phyloP scores from a whole-genome alignment of 768 basidiomycete species.

The Udeniomyces megalosporus region DNA sequence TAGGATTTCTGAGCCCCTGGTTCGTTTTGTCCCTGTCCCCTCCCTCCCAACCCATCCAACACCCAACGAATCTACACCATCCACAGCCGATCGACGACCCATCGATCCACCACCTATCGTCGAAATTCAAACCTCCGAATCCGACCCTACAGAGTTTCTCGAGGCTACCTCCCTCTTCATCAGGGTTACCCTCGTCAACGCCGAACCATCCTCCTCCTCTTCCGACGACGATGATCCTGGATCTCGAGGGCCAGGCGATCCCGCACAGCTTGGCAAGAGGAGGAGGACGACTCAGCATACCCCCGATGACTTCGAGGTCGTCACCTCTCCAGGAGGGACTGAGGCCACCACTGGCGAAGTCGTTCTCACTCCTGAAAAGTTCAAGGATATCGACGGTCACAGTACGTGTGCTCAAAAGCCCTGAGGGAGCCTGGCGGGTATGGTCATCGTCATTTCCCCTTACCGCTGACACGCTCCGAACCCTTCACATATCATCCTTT shows the following conservation, averaged over 20 bases:
- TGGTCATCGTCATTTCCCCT: too few species aligned
- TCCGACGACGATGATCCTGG: not conserved
- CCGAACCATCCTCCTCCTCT: slow-evolving; percentile 10
- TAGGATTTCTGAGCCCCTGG: not conserved
- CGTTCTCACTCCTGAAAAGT: slow-evolving; percentile 27
- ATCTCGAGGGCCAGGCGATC: not conserved
- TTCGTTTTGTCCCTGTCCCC: not conserved
- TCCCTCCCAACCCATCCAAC: not conserved
- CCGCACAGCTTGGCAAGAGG: not conserved
- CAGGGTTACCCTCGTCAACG: slow-evolving; percentile 24
- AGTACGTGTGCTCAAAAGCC: too few species aligned
- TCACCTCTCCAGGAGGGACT: slow-evolving; percentile 26
- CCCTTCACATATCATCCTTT: too few species aligned
- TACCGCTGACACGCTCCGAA: too few species aligned
- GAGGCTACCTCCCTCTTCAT: slow-evolving; percentile 27
- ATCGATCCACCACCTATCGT: slow-evolving; percentile 31
- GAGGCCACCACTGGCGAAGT: slow-evolving; percentile 29
- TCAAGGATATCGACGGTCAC: slow-evolving; percentile 23
- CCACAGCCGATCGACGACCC: slow-evolving; percentile 27
- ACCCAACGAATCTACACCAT: not conserved
- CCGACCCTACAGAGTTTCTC: slow-evolving; percentile 18
- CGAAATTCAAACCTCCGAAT: slow-evolving; percentile 17
- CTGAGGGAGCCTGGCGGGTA: too few species aligned
- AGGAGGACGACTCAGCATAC: too few species aligned
- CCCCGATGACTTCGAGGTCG: slow-evolving; percentile 17